Percentiles rank a stretch among this genome's conserved stretches.
Evolutionary conservation across 2,329 filamentous ascomycete species (phyloP).

Genomic region (Hymenotorrendiella dingleyae): DNA sequence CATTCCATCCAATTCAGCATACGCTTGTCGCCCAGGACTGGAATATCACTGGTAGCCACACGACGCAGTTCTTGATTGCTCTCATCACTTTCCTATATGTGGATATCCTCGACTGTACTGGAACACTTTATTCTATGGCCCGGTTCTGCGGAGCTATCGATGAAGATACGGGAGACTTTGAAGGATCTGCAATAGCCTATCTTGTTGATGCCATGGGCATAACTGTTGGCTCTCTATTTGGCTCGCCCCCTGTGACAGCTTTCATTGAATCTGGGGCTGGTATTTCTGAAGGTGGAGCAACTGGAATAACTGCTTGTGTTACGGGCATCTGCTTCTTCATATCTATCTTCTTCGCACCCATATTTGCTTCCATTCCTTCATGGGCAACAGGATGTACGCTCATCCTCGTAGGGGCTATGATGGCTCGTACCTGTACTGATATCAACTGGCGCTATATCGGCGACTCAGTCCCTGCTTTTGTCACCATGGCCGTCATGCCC

Average conservation of each 20-base stretch:
- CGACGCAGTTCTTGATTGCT: constrained; percentile 73
- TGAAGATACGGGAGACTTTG: constrained; percentile 78
- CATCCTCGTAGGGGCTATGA: constrained; percentile 81
- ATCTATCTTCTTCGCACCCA: constrained; percentile 82
- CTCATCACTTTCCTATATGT: constrained; percentile 88
- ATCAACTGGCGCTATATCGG: constrained; percentile 89
- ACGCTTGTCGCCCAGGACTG: constrained; percentile 69
- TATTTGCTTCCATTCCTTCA: constrained; percentile 82
- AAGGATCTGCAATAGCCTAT: constrained; percentile 78
- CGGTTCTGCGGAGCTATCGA: constrained; percentile 76
- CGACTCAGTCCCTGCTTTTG: constrained; percentile 77
- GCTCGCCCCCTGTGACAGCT: constrained; percentile 74
- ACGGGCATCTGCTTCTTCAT: constrained; percentile 82
- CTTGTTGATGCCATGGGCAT: constrained; percentile 76
- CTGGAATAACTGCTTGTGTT: constrained; percentile 74
- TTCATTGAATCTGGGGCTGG: constrained; percentile 88
- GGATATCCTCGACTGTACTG: constrained; percentile 81
- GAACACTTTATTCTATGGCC: constrained; percentile 86
- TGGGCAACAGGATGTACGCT: constrained; percentile 90
- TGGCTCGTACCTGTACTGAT: constrained; percentile 70
- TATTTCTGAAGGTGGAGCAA: constrained; percentile 81
- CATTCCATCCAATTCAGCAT: constrained; percentile 70
- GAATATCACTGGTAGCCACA: constrained; percentile 57
- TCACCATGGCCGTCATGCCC: constrained; percentile 80
- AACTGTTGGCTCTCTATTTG: constrained; percentile 73